Conservation (phyloP, 306 rosid genomes). For the Inga laurina region DNA sequence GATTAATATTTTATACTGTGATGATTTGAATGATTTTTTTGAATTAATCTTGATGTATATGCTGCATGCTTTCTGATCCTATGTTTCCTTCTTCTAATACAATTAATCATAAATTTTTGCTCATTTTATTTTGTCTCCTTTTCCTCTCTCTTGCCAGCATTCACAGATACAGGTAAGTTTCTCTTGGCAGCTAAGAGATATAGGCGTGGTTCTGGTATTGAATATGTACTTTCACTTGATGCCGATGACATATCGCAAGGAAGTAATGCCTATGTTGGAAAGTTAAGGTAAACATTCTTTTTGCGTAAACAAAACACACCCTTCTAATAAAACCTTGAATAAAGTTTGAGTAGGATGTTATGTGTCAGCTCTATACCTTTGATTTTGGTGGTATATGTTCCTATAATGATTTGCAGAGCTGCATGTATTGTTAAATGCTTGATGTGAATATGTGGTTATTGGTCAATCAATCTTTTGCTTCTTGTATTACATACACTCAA, state of each 20-base stretch:
- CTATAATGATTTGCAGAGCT: conserved; percentile 9
- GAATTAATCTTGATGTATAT: conserved; percentile 5
- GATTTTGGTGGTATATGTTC: not conserved
- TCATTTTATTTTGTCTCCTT: not conserved
- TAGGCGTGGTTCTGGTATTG: conserved; percentile 85
- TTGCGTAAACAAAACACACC: conserved; percentile 21
- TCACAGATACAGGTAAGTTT: conserved; percentile 86
- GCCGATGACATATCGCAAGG: conserved; percentile 91
- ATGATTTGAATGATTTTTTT: conserved; percentile 1
- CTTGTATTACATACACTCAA: not conserved
- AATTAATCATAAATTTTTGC: conserved; percentile 13
- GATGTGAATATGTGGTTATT: not conserved
- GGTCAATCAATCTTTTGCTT: not conserved
- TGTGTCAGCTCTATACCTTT: not conserved
- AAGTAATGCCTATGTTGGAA: conserved; percentile 95
- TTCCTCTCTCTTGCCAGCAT: conserved; percentile 56
- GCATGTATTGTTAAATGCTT: not conserved
- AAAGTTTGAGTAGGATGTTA: not conserved
- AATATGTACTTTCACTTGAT: conserved; percentile 89
- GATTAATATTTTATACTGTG: conserved; percentile 14
- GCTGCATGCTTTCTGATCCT: conserved; percentile 20
- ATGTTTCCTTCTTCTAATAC: conserved; percentile 18
- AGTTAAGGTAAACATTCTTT: conserved; percentile 67
- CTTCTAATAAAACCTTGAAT: not conserved
- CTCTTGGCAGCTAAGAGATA: conserved; percentile 92